A percentile compares a stretch with the other conserved stretches of the same genome.
phyloP scores from a whole-genome alignment of 768 basidiomycete genomes.

The Pholiota microspora region DNA sequence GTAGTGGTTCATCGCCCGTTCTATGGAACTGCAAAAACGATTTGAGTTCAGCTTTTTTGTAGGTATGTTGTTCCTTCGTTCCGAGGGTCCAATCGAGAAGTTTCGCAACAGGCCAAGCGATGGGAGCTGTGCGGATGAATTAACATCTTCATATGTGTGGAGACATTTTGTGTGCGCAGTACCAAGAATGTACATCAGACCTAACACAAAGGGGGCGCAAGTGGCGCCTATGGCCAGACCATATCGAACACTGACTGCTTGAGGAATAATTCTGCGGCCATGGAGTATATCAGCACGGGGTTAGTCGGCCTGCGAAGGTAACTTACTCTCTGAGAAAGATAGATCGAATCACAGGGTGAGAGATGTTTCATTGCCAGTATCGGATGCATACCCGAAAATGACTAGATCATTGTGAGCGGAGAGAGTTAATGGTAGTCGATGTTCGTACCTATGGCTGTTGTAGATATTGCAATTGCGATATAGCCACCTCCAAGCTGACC shows the following conservation, averaged over 20 bases:
- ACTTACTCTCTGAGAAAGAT: slow-evolving; percentile 57
- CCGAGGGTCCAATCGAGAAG: slow-evolving; percentile 86
- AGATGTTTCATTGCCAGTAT: neutral
- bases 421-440: neutral
- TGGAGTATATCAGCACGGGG: neutral
- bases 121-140: slow-evolving; percentile 46
- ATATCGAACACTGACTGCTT: slow-evolving; percentile 73
- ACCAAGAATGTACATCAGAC: slow-evolving; percentile 67
- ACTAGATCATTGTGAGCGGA: slow-evolving; percentile 40
- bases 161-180: neutral
- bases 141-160: neutral
- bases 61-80: slow-evolving; percentile 63
- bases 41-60: slow-evolving; percentile 81
- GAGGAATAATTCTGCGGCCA: slow-evolving; percentile 55
- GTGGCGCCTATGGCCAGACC: slow-evolving; percentile 78
- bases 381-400: slow-evolving; percentile 69
- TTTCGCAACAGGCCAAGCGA: slow-evolving; percentile 80
- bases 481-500: slow-evolving; percentile 57
- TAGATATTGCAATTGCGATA: slow-evolving; percentile 73
- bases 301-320: slow-evolving; percentile 20
- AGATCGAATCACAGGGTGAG: neutral
- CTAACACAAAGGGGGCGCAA: slow-evolving; percentile 73
- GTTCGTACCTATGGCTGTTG: slow-evolving; percentile 60
- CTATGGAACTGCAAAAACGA: slow-evolving; percentile 81
- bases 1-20: slow-evolving; percentile 71